Conservation (phyloP, 2,329 filamentous ascomycete genomes). For the Paecilomyces sp. region DNA sequence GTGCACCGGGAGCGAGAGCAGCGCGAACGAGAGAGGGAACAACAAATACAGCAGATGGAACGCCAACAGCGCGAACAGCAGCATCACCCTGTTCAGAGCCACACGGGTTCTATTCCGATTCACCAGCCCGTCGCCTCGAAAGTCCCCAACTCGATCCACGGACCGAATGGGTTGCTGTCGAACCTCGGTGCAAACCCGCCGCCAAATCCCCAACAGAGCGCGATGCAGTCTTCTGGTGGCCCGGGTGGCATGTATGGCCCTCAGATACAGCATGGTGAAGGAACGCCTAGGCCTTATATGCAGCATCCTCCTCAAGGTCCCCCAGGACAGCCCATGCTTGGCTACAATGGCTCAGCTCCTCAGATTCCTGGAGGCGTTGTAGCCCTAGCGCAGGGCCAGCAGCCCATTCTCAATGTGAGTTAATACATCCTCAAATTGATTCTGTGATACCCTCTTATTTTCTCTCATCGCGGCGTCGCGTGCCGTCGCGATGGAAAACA, state of each 20-base stretch:
- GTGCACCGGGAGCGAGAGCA: constrained; percentile 50
- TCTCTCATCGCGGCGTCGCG: background rate
- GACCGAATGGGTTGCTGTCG: constrained; percentile 78
- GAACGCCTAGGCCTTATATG: constrained; percentile 48
- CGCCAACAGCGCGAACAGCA: constrained; percentile 47
- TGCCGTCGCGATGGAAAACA: background rate
- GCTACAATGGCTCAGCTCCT: constrained; percentile 36
- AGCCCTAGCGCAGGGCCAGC: constrained; percentile 67
- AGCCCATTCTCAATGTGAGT: constrained; percentile 68
- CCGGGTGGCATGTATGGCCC: constrained; percentile 63
- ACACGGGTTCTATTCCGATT: constrained; percentile 78
- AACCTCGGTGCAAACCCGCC: constrained; percentile 59
- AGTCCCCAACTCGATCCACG: constrained; percentile 75
- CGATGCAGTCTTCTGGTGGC: constrained; percentile 53
- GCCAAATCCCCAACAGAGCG: constrained; percentile 45
- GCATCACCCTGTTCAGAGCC: constrained; percentile 74
- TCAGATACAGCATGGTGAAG: constrained; percentile 54
- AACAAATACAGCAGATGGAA: constrained; percentile 53
- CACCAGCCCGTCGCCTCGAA: constrained; percentile 89
- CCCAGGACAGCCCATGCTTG: constrained; percentile 47
- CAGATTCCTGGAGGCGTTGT: constrained; percentile 45
- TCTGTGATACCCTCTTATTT: background rate
- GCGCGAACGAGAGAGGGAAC: constrained; percentile 37
- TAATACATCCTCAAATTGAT: constrained; percentile 1
- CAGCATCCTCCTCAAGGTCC: constrained; percentile 54